Evolutionary conservation across 2,329 filamentous ascomycete genomes (phyloP).

Genomic region (Nectriaceae sp.): DNA sequence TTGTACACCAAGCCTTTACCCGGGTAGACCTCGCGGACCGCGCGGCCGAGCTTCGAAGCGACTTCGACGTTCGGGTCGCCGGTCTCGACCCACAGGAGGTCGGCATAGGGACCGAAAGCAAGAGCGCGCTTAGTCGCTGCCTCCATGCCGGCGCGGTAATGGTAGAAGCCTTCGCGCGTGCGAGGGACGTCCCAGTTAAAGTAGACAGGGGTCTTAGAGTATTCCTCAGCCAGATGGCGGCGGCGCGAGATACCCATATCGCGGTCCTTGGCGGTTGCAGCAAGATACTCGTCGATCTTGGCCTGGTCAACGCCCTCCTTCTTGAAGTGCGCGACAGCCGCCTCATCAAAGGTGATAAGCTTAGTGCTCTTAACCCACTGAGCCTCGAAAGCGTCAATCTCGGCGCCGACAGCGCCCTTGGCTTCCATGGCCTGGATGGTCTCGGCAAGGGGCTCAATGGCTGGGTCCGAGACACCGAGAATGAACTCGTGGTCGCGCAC

Average conservation of each 20-base stretch:
- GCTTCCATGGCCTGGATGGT: constrained; percentile 88
- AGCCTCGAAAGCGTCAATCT: constrained; percentile 86
- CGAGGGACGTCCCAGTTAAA: constrained; percentile 93
- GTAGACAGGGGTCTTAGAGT: constrained; percentile 68
- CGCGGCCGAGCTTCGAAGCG: constrained; percentile 71
- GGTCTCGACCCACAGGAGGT: constrained; percentile 97
- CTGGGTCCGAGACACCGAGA: constrained; percentile 74
- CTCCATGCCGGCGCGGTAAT: constrained; percentile 80
- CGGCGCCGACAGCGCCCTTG: constrained; percentile 71
- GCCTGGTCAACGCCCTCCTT: constrained; percentile 63
- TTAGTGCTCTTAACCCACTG: constrained; percentile 85
- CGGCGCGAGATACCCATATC: constrained; percentile 80
- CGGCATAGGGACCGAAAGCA: constrained; percentile 87
- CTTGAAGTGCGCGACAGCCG: constrained; percentile 73
- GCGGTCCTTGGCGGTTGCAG: constrained; percentile 61
- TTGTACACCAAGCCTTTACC: constrained; percentile 96
- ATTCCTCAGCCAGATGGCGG: constrained; percentile 68
- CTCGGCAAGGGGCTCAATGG: constrained; percentile 81
- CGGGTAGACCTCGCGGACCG: constrained; percentile 70
- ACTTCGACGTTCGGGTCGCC: constrained; percentile 83
- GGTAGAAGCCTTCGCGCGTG: constrained; percentile 92
- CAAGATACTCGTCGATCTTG: constrained; percentile 69
- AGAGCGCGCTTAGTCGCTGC: constrained; percentile 93
- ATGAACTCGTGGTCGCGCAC: constrained; percentile 97
- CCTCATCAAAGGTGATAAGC: constrained; percentile 90